Evolutionary conservation across 1,284 basidiomycete species (phyloP).

Genomic region (Apiotrichum sp.): DNA sequence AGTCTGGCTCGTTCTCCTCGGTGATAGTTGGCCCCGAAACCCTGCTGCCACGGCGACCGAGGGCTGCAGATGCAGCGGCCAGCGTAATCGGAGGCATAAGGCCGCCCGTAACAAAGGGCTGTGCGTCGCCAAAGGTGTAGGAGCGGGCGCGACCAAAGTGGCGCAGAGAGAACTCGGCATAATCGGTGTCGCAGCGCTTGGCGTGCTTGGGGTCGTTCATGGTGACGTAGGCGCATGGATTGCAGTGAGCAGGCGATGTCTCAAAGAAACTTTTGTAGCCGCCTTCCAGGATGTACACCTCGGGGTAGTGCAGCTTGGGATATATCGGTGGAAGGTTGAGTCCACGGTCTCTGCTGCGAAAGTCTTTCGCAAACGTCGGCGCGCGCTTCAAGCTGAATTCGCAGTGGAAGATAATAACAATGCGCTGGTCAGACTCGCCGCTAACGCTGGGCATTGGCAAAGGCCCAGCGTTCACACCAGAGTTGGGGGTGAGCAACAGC

Average conservation of each 20-base stretch:
- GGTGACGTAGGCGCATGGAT: slow-evolving; percentile 73
- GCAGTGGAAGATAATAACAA: slow-evolving; percentile 94
- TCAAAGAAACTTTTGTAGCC: slow-evolving; percentile 87
- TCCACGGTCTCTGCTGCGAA: slow-evolving; percentile 82
- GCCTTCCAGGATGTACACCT: slow-evolving; percentile 93
- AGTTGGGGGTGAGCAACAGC: slow-evolving; percentile 59
- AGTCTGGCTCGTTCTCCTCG: slow-evolving; percentile 35
- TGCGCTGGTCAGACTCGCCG: slow-evolving; percentile 64
- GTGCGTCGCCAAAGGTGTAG: slow-evolving; percentile 54
- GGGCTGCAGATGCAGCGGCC: slow-evolving; percentile 37
- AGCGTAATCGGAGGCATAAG: slow-evolving; percentile 6
- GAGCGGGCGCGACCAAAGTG: slow-evolving; percentile 80
- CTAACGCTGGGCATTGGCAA: slow-evolving; percentile 74
- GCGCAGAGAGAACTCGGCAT: slow-evolving; percentile 74
- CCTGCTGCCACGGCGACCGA: slow-evolving; percentile 23
- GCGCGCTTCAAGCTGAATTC: slow-evolving; percentile 94
- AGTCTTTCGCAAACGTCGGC: slow-evolving; percentile 88
- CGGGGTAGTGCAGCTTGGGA: slow-evolving; percentile 90
- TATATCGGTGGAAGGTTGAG: slow-evolving; percentile 75
- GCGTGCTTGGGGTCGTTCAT: slow-evolving; percentile 92
- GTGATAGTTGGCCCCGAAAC: slow-evolving; percentile 18
- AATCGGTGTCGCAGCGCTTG: slow-evolving; percentile 69
- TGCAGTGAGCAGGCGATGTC: slow-evolving; percentile 60
- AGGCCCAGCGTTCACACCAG: slow-evolving; percentile 47
- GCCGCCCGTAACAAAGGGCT: slow-evolving; percentile 55